Conservation (phyloP, 164 flowering plant species). For the Piper longum region DNA sequence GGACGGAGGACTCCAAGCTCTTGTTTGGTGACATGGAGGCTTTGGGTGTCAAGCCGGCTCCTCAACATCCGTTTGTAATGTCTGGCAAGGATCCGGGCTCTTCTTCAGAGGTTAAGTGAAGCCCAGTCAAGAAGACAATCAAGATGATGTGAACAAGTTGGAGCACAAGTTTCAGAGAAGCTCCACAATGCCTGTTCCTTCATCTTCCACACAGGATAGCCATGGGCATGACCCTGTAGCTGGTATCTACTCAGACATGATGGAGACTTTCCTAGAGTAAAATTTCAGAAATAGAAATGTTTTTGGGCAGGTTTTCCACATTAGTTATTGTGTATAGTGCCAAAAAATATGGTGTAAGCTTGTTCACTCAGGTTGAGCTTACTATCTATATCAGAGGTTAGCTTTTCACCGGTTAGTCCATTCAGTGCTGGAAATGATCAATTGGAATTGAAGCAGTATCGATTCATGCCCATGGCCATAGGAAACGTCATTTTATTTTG, state of each 20-base stretch:
- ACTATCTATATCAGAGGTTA: no score
- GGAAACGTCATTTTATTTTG: no score
- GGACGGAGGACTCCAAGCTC: constrained; percentile 13
- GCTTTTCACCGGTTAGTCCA: no score
- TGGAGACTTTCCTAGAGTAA: constrained; percentile 78
- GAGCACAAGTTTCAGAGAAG: constrained; percentile 79
- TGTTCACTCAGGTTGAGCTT: no score
- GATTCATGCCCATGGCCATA: no score
- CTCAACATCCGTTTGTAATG: constrained; percentile 3
- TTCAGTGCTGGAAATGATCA: no score
- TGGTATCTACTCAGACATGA: constrained; percentile 69
- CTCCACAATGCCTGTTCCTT: constrained; percentile 59
- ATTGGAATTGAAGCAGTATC: no score
- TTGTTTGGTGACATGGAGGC: constrained; percentile 8
- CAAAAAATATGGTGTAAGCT: no score
- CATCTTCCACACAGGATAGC: constrained; percentile 46
- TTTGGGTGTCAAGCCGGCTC: constrained; percentile 3
- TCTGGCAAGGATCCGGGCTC: constrained; percentile 1
- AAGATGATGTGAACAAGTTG: constrained; percentile 30
- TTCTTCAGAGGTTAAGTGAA: constrained; percentile 1
- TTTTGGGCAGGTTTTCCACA: no score
- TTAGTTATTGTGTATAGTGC: no score
- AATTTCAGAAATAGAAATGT: neutral
- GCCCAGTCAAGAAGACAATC: neutral
- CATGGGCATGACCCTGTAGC: constrained; percentile 11